These are phyloP conservation scores for Endothia cerciana DNA, from an alignment of 2,329 filamentous ascomycete genomes.

Conservation along the genomic window DNA sequence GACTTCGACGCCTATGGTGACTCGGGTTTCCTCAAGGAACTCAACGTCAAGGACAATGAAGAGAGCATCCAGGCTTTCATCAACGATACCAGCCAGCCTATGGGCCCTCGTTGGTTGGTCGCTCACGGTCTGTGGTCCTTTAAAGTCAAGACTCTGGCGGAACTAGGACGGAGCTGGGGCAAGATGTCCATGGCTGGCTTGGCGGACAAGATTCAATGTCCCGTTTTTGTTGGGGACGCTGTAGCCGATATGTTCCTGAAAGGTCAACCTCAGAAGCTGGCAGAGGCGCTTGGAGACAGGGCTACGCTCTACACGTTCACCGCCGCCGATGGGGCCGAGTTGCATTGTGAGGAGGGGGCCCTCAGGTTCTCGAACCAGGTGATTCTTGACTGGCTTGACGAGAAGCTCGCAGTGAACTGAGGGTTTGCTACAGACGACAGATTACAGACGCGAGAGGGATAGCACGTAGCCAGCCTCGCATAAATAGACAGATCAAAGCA, in stretches of 20 bases:
- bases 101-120: constrained; percentile 37
- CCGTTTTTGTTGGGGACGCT: constrained; percentile 12
- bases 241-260: constrained; percentile 8
- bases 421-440: background rate
- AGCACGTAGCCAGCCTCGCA: background rate
- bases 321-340: constrained; percentile 8
- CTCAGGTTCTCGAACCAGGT: constrained; percentile 5
- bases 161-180: background rate
- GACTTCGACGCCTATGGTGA: constrained; percentile 33
- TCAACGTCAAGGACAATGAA: constrained; percentile 28
- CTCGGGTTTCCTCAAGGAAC: constrained; percentile 29
- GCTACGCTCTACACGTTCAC: constrained; percentile 11
- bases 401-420: constrained; percentile 2
- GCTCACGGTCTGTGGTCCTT: constrained; percentile 43
- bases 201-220: constrained; percentile 13
- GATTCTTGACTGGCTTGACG: constrained; percentile 10
- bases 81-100: constrained; percentile 30
- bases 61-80: constrained; percentile 30
- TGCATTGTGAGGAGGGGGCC: constrained; percentile 1
- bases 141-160: constrained; percentile 24
- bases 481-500: background rate
- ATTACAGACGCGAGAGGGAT: background rate
- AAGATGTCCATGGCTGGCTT: constrained; percentile 10
- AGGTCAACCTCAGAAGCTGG: constrained; percentile 12
- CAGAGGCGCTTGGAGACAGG: constrained; percentile 8